Base-by-base conservation (phyloP, 768 basidiomycete genomes). In the Calocybe gangraenosa region DNA sequence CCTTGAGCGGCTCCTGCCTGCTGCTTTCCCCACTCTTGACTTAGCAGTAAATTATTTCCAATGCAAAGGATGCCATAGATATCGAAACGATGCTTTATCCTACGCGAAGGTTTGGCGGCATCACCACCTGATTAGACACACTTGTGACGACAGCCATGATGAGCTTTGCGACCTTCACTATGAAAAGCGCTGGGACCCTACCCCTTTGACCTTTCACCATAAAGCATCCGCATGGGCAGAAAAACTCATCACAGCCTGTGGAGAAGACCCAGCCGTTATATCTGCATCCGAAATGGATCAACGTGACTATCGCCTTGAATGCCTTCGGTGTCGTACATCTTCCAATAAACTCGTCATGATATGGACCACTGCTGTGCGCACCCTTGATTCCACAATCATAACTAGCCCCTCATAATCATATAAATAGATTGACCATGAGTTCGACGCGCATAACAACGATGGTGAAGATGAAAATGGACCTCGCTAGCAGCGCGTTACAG, bases 1-100 rank as follows among this genome's bases (percentile, higher is more conserved):
- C 60, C 30, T 40, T 49, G 22, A 30, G 39, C 21, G 44, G 1
- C 17, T 43, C 14, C 40, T 37, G 30, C 41, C 50, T 2, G 15
- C 42, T 11, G 40, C 33, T 9, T 19, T 13, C 30, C 23, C 44
- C 15, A 19, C 39, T 14, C 50, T 66, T 10, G 42, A 59, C 2
- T 61, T 65, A 25, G 65, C 66, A 11, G 56, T 59, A 1, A 58
- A 57, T 7, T 65, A 65, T 37, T 69, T 69, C 49, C 57, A 60
- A 14, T 69, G 65, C 45, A 37, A 44, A 14, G 62, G 52, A 37
- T 67, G 66, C 34, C 43, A 36, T 3, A 65, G 64, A 40, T 57
- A 61, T 2, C 63, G 66, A 4, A 51, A 59, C 1, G n/a, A n/a
- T n/a, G n/a, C n/a, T n/a, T n/a, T n/a, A n/a, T n/a, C n/a, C n/a